These are phyloP conservation scores for Aureobasidium melanogenum DNA, from an alignment of 2,329 filamentous ascomycete genomes.

Conservation along the genomic window DNA sequence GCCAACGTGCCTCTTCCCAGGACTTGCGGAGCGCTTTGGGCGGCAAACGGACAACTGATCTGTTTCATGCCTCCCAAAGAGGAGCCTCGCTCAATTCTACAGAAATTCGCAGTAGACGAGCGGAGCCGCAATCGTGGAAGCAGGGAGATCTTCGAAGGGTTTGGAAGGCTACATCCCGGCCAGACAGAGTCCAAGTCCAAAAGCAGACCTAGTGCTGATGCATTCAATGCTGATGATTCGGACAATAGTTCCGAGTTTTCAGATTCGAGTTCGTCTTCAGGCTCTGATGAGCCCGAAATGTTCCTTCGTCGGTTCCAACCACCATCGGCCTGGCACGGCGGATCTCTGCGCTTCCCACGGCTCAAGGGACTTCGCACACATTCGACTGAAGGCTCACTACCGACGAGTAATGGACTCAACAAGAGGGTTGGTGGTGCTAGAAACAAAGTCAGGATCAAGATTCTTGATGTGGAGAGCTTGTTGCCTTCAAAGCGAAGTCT, in stretches of 20 bases:
- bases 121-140: constrained; percentile 31
- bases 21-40: constrained; percentile 49
- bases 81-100: constrained; percentile 34
- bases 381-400: constrained; percentile 12
- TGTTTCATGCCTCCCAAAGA: constrained; percentile 49
- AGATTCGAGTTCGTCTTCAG: constrained; percentile 29
- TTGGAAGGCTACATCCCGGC: constrained; percentile 49
- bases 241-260: constrained; percentile 15
- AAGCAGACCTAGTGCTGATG: not conserved
- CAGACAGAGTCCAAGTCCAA: constrained; percentile 37
- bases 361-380: constrained; percentile 8
- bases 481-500: constrained; percentile 73
- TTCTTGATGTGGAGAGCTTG: constrained; percentile 60
- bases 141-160: constrained; percentile 53
- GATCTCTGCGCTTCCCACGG: constrained; percentile 14
- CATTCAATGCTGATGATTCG: constrained; percentile 16
- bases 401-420: constrained; percentile 12
- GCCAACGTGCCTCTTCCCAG: constrained; percentile 56
- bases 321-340: constrained; percentile 12
- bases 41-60: constrained; percentile 46
- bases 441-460: constrained; percentile 61
- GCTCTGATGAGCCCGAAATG: constrained; percentile 18
- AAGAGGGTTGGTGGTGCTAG: constrained; percentile 21
- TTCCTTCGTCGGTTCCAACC: constrained; percentile 12
- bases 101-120: constrained; percentile 13